phyloP scores from a whole-genome alignment of 2,329 filamentous ascomycete species.

The Botryotinia narcissicola region DNA sequence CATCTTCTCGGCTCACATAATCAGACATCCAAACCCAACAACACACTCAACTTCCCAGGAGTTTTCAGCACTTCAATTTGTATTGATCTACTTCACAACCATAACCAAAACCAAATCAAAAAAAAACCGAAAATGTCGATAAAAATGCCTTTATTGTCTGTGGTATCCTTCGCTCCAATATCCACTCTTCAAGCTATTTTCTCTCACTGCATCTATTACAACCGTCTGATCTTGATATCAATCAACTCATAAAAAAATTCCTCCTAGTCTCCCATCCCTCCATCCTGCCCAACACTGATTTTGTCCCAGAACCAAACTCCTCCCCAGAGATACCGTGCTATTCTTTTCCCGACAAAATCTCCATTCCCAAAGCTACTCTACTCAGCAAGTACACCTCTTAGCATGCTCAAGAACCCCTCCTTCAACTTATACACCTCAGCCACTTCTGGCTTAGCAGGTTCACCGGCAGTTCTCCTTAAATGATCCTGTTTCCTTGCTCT shows the following conservation, averaged over 20 bases:
- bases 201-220: not conserved
- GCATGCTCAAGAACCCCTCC: conserved; percentile 77
- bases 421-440: conserved; percentile 75
- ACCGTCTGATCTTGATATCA: not conserved
- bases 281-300: not conserved
- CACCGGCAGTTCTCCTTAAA: conserved; percentile 75
- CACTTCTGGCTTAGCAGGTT: conserved; percentile 79
- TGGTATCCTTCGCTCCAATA: not conserved
- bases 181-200: not conserved
- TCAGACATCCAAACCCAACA: not conserved
- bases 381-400: conserved; percentile 76
- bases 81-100: not conserved
- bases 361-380: conserved; percentile 41
- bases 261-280: not conserved
- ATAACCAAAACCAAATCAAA: not conserved
- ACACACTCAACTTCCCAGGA: not conserved
- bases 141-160: not conserved
- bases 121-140: no score
- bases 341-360: not conserved
- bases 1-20: not conserved
- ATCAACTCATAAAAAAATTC: not conserved
- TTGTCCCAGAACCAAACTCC: not conserved
- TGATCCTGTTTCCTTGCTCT: conserved; percentile 76
- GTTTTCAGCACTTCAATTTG: not conserved
- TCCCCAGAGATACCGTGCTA: not conserved